Evolutionary conservation across 768 basidiomycete species (phyloP).

Genomic region (Serpula lacrymans): DNA sequence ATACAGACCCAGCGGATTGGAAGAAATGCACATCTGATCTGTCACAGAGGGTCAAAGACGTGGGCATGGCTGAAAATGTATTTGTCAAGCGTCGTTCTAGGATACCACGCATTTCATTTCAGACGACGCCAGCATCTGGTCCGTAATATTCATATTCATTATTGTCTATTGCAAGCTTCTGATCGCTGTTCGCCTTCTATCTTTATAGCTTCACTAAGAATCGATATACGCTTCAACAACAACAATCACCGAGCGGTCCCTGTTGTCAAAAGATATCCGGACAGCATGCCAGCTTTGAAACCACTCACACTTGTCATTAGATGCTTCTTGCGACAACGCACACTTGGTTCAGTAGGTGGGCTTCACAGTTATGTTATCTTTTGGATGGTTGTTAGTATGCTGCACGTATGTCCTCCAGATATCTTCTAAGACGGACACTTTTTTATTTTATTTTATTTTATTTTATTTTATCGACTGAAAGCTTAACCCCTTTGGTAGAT

Average conservation of each 20-base stretch:
- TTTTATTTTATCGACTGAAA: constrained; percentile 17
- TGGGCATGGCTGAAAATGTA: constrained; percentile 41
- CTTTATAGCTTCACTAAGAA: constrained; percentile 46
- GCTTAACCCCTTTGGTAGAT: constrained; percentile 60
- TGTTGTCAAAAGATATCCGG: constrained; percentile 50
- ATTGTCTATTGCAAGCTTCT: neutral
- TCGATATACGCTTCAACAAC: constrained; percentile 69
- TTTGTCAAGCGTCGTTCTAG: constrained; percentile 46
- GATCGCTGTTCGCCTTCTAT: neutral
- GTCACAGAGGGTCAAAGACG: constrained; percentile 39
- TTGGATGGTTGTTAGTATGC: constrained; percentile 62
- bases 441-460: neutral
- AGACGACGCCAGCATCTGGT: constrained; percentile 42
- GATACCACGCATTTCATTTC: constrained; percentile 65
- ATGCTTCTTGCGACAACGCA: constrained; percentile 51
- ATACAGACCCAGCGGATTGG: constrained; percentile 29
- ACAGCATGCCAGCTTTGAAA: constrained; percentile 53
- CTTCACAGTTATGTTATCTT: constrained; percentile 66
- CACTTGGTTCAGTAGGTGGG: constrained; percentile 57
- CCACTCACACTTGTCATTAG: constrained; percentile 64
- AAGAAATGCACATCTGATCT: constrained; percentile 48
- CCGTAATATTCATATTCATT: constrained; percentile 2
- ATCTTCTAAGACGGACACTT: neutral
- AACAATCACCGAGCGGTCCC: constrained; percentile 52
- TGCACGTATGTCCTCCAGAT: constrained; percentile 48